Evolutionary conservation across 2,329 filamentous ascomycete species (phyloP), one percentile per base, ranked within the genome.

Genomic region (Xylaria sp.): DNA sequence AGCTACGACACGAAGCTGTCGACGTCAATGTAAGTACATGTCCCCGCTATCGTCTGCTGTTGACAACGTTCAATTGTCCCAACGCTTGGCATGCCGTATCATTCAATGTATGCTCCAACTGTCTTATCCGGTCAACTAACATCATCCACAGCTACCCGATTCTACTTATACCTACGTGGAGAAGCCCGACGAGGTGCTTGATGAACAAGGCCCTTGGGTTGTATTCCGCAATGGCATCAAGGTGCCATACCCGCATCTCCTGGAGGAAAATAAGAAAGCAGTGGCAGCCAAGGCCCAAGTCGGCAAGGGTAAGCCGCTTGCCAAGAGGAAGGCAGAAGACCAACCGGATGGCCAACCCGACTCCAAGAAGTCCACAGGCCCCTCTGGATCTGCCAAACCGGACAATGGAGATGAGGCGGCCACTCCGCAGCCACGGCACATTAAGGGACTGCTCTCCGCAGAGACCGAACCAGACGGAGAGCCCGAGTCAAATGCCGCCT

Each of bases 241-340:
- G 69, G 70, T 80, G 42, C 79, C 79, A 1, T 79, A 76, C 48
- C 73, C 76, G 3, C 73, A 73, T 66, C 70, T 73, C 27, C 59
- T 75, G 34, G 81, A 82, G 53, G 78, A 80, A 65, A 76, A 80
- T 62, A 80, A 78, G 62, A 79, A 73, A 30, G 56, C 64, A n/a
- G 65, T 68, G 9, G 53, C 17, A 74, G 64, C 69, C 75, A 71
- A 77, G 72, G 77, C 69, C 69, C 69, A 79, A 71, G 68, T 75
- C 67, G 73, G 77, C 75, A 76, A 80, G 76, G 60, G 76, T 71
- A 73, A 80, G 61, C 59, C 72, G 17, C 61, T 69, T 73, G 54
- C 80, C 75, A 89, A 88, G 78, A 83, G 86, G 27, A 86, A 83
- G 73, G 82, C 85, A 5, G 83, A 82, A 14, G 83, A 82, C 32